Percentiles rank a stretch among this genome's conserved stretches.
These are phyloP conservation scores for Camellia granthamiana DNA, from an alignment of 148 eudicot species.

Conservation along the genomic window DNA sequence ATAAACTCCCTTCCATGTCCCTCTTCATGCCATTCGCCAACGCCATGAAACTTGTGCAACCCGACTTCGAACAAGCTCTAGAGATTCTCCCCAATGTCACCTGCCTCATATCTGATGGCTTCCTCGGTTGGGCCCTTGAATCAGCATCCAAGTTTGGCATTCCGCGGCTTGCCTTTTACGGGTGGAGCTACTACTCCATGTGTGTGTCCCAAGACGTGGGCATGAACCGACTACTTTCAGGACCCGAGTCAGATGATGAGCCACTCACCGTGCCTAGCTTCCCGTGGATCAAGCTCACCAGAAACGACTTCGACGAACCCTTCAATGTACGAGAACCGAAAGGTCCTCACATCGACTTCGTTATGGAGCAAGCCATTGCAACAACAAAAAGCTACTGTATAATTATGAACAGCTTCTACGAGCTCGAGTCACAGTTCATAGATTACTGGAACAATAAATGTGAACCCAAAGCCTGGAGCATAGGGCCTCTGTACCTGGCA, in stretches of 20 bases:
- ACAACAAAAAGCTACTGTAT: constrained; percentile 37
- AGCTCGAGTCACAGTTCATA: constrained; percentile 44
- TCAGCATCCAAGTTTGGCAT: constrained; percentile 47
- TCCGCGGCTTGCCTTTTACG: constrained; percentile 40
- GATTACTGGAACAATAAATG: constrained; percentile 30
- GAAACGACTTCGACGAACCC: constrained; percentile 40
- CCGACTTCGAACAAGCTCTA: constrained; percentile 43
- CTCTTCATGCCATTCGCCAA: constrained; percentile 42
- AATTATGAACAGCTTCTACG: constrained; percentile 50
- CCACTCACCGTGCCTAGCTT: constrained; percentile 31
- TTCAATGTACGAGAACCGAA: constrained; percentile 28
- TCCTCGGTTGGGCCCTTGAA: constrained; percentile 57
- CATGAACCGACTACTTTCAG: not conserved
- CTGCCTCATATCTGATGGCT: constrained; percentile 55
- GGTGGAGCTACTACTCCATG: constrained; percentile 39
- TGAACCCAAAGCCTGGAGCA: constrained; percentile 37
- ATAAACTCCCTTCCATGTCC: constrained; percentile 61
- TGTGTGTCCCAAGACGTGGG: not conserved
- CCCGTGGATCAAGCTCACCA: constrained; percentile 50
- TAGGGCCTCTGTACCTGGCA: constrained; percentile 69
- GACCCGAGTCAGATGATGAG: constrained; percentile 37
- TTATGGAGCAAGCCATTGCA: constrained; percentile 17
- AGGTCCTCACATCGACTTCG: constrained; percentile 42
- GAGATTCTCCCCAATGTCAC: constrained; percentile 22
- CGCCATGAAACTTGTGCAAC: constrained; percentile 41